These are phyloP conservation scores for Fusarium virguliforme DNA, from an alignment of 2,329 filamentous ascomycete species.

Conservation along the genomic window DNA sequence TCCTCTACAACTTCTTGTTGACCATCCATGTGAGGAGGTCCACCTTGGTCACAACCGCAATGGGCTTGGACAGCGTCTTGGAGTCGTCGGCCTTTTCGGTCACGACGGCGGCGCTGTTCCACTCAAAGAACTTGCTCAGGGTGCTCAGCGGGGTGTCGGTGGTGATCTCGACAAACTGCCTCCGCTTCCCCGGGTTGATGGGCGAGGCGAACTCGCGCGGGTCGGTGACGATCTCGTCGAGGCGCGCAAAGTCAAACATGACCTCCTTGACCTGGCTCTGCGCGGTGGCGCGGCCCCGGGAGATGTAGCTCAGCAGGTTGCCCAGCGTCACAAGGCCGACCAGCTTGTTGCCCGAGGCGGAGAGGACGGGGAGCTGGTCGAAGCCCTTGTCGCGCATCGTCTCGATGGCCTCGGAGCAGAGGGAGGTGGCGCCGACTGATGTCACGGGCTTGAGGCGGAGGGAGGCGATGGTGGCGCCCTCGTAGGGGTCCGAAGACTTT, in stretches of 20 bases:
- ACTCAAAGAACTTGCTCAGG: conserved; percentile 95
- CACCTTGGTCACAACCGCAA: conserved; percentile 96
- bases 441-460: conserved; percentile 95
- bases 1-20: conserved; percentile 65
- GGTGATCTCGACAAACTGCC: conserved; percentile 94
- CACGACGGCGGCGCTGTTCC: conserved; percentile 96
- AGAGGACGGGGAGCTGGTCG: conserved; percentile 94
- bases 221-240: conserved; percentile 93
- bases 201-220: conserved; percentile 74
- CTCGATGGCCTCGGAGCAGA: conserved; percentile 92
- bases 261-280: conserved; percentile 84
- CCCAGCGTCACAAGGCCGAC: conserved; percentile 95
- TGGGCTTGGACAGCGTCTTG: conserved; percentile 78
- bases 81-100: conserved; percentile 79
- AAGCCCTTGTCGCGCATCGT: conserved; percentile 99
- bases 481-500: conserved; percentile 77
- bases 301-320: conserved; percentile 93
- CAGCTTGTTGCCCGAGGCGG: conserved; percentile 78
- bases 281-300: conserved; percentile 82
- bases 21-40: conserved; percentile 95
- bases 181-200: conserved; percentile 62
- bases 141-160: conserved; percentile 87
- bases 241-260: conserved; percentile 95
- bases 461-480: conserved; percentile 82
- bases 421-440: conserved; percentile 79